Base-by-base conservation (phyloP, 2,329 filamentous ascomycete species). In the Microsporum ferrugineum region DNA sequence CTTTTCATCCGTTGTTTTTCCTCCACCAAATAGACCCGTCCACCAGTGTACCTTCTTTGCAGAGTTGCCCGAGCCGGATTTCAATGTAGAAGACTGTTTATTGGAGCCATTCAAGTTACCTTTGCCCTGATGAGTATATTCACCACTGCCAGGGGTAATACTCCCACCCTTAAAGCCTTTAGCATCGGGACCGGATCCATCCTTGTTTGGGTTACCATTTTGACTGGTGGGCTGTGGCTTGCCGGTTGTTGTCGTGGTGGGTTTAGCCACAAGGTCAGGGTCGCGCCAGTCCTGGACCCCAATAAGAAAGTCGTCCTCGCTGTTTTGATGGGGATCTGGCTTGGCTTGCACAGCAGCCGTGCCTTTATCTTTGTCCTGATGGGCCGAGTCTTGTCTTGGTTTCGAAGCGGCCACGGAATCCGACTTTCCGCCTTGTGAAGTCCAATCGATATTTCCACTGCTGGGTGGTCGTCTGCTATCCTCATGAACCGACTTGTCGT, bases 281-380 rank as follows among this genome's bases (percentile, higher is more conserved):
- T 94, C 89, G 66, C 88, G 82, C 89, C 89, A 92, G 70, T 94
- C 89, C 66, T 94, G 88, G 10, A 91, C 84, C n/a, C 88, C 89
- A 67, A 92, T 91, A 51, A 88, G 81, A 70, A 91, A 92, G 70
- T 90, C 86, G 65, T 75, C 75, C 8, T 66, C 62, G 45, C 66
- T 67, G 23, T 67, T 66, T n/a, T 67, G 63, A 36, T 67, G 63
- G 5, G 59, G 62, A n/a, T 67, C 69, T 1, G 68, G 58, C 5
- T 68, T 66, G 10, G 59, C 2, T 57, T 36, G 61, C 36, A 27
- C 64, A 29, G 57, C 63, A 61, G 29, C 62, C 49, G 63, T 53
- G 63, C 7, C 64, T 61, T 14, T 67, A 66, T 12, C 58, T 43
- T 56, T 61, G 57, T 34, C 59, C 55, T 68, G 70, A 41, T 65